A percentile compares a stretch with the other conserved stretches of the same genome.
phyloP scores from a whole-genome alignment of 306 rosid genomes.

The Cajanus cajan region DNA sequence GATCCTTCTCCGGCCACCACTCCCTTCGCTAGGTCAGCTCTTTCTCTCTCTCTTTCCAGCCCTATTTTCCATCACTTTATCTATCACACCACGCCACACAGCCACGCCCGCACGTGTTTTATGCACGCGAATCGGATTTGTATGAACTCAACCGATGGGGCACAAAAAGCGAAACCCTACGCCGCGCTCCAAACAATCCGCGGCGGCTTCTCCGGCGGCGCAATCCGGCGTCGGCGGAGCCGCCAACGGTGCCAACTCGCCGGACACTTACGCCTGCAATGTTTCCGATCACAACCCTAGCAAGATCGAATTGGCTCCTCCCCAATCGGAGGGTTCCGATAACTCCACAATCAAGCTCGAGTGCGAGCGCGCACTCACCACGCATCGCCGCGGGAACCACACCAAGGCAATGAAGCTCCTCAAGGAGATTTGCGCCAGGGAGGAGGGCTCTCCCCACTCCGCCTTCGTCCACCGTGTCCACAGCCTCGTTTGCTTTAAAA shows the following conservation, averaged over 20 bases:
- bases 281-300: slow-evolving; percentile 40
- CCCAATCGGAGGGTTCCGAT: slow-evolving; percentile 50
- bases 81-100: background rate
- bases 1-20: slow-evolving; percentile 43
- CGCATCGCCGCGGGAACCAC: slow-evolving; percentile 88
- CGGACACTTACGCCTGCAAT: slow-evolving; percentile 32
- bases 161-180: slow-evolving; percentile 77
- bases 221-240: slow-evolving; percentile 50
- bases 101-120: slow-evolving; percentile 9
- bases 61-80: background rate
- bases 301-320: slow-evolving; percentile 51
- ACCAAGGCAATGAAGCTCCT: slow-evolving; percentile 76
- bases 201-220: slow-evolving; percentile 56
- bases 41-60: background rate
- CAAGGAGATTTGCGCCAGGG: slow-evolving; percentile 63
- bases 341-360: slow-evolving; percentile 64
- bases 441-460: slow-evolving; percentile 53
- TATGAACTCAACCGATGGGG: slow-evolving; percentile 66
- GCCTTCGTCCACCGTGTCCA: slow-evolving; percentile 81
- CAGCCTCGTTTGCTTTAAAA: slow-evolving; percentile 73
- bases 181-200: slow-evolving; percentile 58
- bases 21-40: background rate
- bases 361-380: slow-evolving; percentile 80
- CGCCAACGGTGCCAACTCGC: slow-evolving; percentile 38
- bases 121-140: slow-evolving; percentile 69